Percentiles rank a stretch among this genome's conserved stretches.
Evolutionary conservation across 805 yeast species (phyloP).

Genomic region (Monosporozyma servazzii): DNA sequence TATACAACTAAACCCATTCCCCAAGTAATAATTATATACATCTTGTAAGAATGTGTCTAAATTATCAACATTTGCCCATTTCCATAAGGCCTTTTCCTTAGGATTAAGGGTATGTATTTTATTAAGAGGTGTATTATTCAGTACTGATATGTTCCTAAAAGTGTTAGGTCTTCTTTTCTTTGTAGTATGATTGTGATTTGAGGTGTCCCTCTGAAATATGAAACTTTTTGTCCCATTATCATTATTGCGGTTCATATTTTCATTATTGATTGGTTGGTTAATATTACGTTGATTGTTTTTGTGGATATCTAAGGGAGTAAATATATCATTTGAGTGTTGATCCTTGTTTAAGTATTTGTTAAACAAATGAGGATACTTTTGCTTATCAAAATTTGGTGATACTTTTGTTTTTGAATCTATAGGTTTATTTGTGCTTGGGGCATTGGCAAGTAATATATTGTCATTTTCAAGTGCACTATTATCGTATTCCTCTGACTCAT

Average conservation of each 20-base stretch:
- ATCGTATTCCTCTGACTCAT: conserved; percentile 12
- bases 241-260: neutral
- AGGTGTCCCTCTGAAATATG: neutral
- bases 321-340: neutral
- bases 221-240: neutral
- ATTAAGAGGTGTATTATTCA: conserved; percentile 21
- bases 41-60: conserved; percentile 80
- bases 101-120: conserved; percentile 42
- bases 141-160: conserved; percentile 16
- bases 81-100: conserved; percentile 76
- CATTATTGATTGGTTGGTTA: neutral
- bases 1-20: conserved; percentile 80
- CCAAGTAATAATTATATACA: conserved; percentile 73
- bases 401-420: neutral
- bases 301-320: neutral
- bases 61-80: conserved; percentile 94
- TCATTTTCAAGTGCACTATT: conserved; percentile 15
- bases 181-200: neutral
- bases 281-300: neutral
- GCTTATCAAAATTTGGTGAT: conserved; percentile 4
- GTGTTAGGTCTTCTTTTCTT: conserved; percentile 16
- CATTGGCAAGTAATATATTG: conserved; percentile 4
- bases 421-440: neutral
- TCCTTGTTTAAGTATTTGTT: neutral
- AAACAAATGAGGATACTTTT: neutral